Conservation (phyloP, 371 early-diverging fungal genomes). For the Apophysomyces elegans region DNA sequence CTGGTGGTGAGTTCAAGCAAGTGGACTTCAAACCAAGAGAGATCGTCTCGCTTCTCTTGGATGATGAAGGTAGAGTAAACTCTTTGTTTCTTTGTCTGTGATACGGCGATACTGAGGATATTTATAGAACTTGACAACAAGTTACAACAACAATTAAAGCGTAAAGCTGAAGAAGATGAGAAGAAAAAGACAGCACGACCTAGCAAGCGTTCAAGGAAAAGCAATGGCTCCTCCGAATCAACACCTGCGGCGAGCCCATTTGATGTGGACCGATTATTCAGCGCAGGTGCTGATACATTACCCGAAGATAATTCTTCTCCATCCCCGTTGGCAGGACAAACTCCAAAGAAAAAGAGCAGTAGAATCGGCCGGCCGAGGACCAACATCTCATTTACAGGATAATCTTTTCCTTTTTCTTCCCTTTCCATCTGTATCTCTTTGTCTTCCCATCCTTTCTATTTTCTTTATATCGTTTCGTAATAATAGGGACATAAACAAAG, state of each 20-base stretch:
- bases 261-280: slow-evolving; percentile 39
- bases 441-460: background rate
- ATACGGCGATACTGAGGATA: too few species aligned
- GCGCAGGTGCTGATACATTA: slow-evolving; percentile 46
- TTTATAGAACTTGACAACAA: slow-evolving; percentile 57
- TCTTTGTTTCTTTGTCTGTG: background rate
- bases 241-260: slow-evolving; percentile 36
- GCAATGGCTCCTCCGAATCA: slow-evolving; percentile 28
- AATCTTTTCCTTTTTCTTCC: background rate
- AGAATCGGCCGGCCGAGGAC: slow-evolving; percentile 54
- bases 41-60: slow-evolving; percentile 84
- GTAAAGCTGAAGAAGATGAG: slow-evolving; percentile 65
- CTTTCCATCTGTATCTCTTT: background rate
- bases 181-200: slow-evolving; percentile 39
- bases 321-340: slow-evolving; percentile 14
- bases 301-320: slow-evolving; percentile 30
- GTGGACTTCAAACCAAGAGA: slow-evolving; percentile 87
- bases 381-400: slow-evolving; percentile 43
- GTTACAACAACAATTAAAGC: slow-evolving; percentile 60
- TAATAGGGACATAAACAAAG: too few species aligned
- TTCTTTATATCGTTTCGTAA: slow-evolving; percentile 1
- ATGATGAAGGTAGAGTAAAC: slow-evolving; percentile 63
- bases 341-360: slow-evolving; percentile 34
- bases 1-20: slow-evolving; percentile 88
- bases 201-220: slow-evolving; percentile 46